These are phyloP conservation scores for Hyaloscypha variabilis DNA, from an alignment of 495 filamentous ascomycete genomes.

Conservation along the genomic window DNA sequence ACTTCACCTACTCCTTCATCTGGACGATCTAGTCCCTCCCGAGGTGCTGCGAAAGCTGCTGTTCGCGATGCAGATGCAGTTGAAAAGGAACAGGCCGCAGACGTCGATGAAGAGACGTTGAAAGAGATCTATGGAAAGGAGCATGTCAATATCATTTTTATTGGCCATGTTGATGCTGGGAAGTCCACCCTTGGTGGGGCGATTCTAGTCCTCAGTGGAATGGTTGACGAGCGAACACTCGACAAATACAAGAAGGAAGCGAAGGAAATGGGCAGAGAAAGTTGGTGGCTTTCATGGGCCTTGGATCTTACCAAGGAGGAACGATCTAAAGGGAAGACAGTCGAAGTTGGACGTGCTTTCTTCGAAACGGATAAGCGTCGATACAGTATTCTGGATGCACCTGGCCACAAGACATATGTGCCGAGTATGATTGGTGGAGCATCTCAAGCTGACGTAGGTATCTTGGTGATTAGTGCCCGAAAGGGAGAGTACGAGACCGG, in stretches of 20 bases:
- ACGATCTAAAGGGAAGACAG: constrained; percentile 94
- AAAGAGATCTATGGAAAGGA: constrained; percentile 98
- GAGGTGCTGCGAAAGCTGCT: constrained; percentile 51
- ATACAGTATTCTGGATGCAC: constrained; percentile 95
- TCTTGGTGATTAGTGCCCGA: constrained; percentile 93
- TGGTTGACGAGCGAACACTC: constrained; percentile 98
- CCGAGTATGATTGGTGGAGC: constrained; percentile 97
- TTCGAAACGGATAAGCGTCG: constrained; percentile 89
- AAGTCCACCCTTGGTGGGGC: constrained; percentile 94
- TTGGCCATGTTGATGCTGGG: constrained; percentile 96
- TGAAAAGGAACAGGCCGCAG: constrained; percentile 81
- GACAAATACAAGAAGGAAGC: constrained; percentile 98
- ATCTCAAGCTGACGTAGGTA: constrained; percentile 93
- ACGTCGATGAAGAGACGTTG: constrained; percentile 87
- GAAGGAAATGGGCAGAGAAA: constrained; percentile 93
- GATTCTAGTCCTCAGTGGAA: constrained; percentile 90
- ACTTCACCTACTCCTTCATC: constrained; percentile 78
- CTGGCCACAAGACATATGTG: constrained; percentile 95
- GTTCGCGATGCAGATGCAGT: constrained; percentile 81
- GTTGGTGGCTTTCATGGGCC: constrained; percentile 99
- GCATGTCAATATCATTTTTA: constrained; percentile 97
- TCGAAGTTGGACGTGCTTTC: constrained; percentile 94
- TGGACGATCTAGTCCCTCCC: constrained; percentile 72
- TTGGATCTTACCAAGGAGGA: constrained; percentile 97
- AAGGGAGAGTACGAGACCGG: constrained; percentile 99